Base-by-base conservation (phyloP, 768 basidiomycete genomes). In the Leccinum variicolor region DNA sequence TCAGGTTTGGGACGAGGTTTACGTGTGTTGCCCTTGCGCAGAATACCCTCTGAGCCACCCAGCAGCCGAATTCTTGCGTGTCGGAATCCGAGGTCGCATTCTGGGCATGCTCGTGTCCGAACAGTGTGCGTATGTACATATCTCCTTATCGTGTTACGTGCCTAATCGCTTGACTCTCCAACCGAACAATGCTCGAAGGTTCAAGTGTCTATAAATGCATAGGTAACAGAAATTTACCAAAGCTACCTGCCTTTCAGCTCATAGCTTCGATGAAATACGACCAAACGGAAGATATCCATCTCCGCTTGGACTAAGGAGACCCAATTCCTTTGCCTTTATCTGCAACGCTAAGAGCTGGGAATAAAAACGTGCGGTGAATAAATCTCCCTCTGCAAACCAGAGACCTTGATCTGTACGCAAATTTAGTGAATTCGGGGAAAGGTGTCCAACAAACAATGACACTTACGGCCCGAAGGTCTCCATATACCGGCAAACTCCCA, bases 381-480 rank as follows among this genome's bases (percentile, higher is more conserved):
- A 25, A 21, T 54, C 53, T 8, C 53, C 53, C n/a, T 54, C 53
- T 3, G 53, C 53, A 47, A 54, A 54, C 53, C 45, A 54, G 45
- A 54, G 53, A 17, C 45, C 45, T 17, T 25, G 45, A 46, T 54
- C 53, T 54, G 31, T 25, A 1, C 19, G 21, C 17, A 34, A 10
- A n/a, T 25, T 48, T 48, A n/a, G 9, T 10, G 17, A 17, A 10
- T 28, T 17, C 26, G 14, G 17, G 39, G 10, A 10, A 3, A 43
- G 3, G 5, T 17, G 36, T 21, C 41, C n/a, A 43, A 43, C 19
- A 19, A 11, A 19, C 5, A 43, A 13, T 11, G 41, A n/a, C 7
- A 53, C 57, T 26, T 26, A 45, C 59, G 52, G 11, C 59, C 59
- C 8, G 57, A 53, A 4, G 51, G 58, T 46, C 59, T 60, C 57